These are phyloP conservation scores for Pleurotus citrinopileatus DNA, from an alignment of 768 basidiomycete species.

Conservation along the genomic window DNA sequence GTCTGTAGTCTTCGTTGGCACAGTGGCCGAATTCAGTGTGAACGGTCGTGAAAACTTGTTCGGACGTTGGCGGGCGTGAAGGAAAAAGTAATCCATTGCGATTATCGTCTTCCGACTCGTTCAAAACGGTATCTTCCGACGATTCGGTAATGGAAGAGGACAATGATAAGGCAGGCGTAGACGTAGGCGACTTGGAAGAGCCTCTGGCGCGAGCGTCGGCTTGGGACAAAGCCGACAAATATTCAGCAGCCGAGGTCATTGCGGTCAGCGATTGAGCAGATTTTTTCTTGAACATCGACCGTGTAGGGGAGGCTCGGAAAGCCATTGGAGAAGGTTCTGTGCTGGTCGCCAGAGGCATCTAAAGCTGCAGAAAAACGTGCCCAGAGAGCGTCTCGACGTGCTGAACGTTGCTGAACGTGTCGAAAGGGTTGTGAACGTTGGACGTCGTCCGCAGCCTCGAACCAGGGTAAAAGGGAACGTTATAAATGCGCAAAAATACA, in stretches of 20 bases:
- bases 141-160: constrained; percentile 70
- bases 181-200: constrained; percentile 39
- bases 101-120: constrained; percentile 45
- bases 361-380: neutral
- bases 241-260: constrained; percentile 53
- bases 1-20: constrained; percentile 71
- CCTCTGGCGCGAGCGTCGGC: constrained; percentile 68
- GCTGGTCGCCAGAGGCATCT: constrained; percentile 33
- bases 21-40: constrained; percentile 95
- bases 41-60: constrained; percentile 72
- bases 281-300: constrained; percentile 49
- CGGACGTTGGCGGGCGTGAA: constrained; percentile 70
- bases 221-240: constrained; percentile 57
- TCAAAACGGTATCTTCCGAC: constrained; percentile 64
- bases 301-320: constrained; percentile 35
- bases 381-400: neutral
- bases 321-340: constrained; percentile 43
- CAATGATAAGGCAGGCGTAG: constrained; percentile 71
- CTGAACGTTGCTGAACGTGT: neutral
- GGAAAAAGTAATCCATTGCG: constrained; percentile 60
- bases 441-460: constrained; percentile 7
- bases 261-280: constrained; percentile 28
- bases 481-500: neutral
- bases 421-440: neutral
- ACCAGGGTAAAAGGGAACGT: neutral